Conservation (phyloP, 2,329 filamentous ascomycete genomes). For the Penicillium glabrum region DNA sequence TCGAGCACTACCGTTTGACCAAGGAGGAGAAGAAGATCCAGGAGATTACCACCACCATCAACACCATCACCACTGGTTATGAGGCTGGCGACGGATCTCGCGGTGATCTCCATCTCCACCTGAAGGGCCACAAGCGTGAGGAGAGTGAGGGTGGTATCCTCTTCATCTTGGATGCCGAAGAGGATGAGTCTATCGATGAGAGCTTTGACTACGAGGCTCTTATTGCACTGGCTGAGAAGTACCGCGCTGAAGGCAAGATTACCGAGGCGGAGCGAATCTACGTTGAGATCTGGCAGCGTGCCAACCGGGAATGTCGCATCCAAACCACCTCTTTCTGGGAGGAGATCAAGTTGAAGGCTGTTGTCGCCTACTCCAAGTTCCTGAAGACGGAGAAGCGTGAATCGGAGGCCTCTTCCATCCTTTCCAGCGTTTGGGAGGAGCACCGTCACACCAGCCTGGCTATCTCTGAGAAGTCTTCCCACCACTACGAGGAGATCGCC, state of each 20-base stretch:
- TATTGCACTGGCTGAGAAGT: slow-evolving; percentile 40
- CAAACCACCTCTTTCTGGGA: slow-evolving; percentile 48
- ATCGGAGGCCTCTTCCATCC: slow-evolving; percentile 46
- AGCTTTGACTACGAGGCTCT: slow-evolving; percentile 38
- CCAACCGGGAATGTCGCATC: slow-evolving; percentile 47
- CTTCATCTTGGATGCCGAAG: slow-evolving; percentile 38
- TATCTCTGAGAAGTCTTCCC: slow-evolving; percentile 40
- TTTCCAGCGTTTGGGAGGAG: slow-evolving; percentile 51
- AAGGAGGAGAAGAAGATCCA: slow-evolving; percentile 49
- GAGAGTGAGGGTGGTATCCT: slow-evolving; percentile 15
- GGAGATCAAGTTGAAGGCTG: slow-evolving; percentile 48
- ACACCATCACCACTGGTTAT: slow-evolving; percentile 21
- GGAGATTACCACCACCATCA: slow-evolving; percentile 33
- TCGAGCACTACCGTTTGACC: slow-evolving; percentile 50
- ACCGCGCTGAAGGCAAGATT: slow-evolving; percentile 32
- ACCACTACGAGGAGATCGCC: slow-evolving; percentile 42
- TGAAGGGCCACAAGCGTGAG: slow-evolving; percentile 23
- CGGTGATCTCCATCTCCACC: slow-evolving; percentile 29
- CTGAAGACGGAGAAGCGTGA: slow-evolving; percentile 47
- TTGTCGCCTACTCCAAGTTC: slow-evolving; percentile 50
- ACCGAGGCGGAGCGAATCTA: slow-evolving; percentile 49
- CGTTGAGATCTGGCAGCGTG: slow-evolving; percentile 53
- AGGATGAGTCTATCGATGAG: slow-evolving; percentile 39
- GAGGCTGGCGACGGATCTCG: slow-evolving; percentile 19
- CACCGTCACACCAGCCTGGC: slow-evolving; percentile 47